phyloP scores from a whole-genome alignment of 371 early-diverging fungal genomes.

The Haplosporangium sp. region DNA sequence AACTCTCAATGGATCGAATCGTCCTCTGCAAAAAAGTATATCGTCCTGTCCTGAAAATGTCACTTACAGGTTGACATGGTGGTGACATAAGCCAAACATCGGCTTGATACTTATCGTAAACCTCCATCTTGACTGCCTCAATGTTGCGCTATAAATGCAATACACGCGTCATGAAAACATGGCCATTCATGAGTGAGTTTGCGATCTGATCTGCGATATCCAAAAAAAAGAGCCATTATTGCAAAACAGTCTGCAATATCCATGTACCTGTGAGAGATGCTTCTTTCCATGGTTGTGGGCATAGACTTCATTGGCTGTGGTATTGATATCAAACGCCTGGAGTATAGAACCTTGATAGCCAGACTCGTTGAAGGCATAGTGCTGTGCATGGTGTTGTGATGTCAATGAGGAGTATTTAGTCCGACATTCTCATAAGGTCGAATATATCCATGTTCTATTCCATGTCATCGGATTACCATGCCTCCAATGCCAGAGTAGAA shows the following conservation, averaged over 20 bases:
- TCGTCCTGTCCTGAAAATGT: too few species aligned
- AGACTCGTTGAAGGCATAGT: conserved; percentile 77
- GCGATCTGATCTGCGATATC: background rate
- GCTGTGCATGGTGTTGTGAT: conserved; percentile 54
- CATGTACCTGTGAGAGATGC: conserved; percentile 69
- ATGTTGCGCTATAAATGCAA: conserved; percentile 63
- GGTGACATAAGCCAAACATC: conserved; percentile 89
- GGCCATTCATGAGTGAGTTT: background rate
- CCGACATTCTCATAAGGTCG: background rate
- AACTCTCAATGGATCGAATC: too few species aligned
- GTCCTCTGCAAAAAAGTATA: too few species aligned
- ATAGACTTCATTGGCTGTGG: conserved; percentile 83
- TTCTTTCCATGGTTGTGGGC: conserved; percentile 78
- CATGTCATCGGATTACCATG: conserved; percentile 60
- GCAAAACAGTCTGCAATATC: background rate
- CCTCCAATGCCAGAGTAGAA: conserved; percentile 82
- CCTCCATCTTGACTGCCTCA: conserved; percentile 70
- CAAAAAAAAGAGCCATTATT: background rate
- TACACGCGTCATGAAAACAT: background rate
- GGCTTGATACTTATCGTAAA: conserved; percentile 72
- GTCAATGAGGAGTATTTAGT: background rate
- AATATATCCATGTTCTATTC: background rate
- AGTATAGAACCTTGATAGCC: conserved; percentile 69
- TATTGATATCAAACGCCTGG: conserved; percentile 85
- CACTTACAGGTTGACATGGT: conserved; percentile 79